phyloP scores from a whole-genome alignment of 306 rosid genomes.

The Trifolium dubium region DNA sequence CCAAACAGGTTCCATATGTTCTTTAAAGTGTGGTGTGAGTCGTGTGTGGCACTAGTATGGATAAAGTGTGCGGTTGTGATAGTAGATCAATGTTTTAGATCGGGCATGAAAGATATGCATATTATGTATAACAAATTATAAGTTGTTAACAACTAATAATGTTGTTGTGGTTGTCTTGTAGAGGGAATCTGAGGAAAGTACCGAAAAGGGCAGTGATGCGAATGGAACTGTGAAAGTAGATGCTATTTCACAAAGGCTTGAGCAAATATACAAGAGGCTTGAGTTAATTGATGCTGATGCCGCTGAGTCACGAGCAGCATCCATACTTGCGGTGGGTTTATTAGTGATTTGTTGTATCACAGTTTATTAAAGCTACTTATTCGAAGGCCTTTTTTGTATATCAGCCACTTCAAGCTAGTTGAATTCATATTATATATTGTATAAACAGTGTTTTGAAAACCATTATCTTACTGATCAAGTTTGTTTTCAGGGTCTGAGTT shows the following conservation, averaged over 20 bases:
- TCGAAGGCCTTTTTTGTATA: constrained; percentile 21
- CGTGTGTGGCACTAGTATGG: background rate
- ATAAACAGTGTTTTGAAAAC: constrained; percentile 5
- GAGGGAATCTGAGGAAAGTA: constrained; percentile 73
- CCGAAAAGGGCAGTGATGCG: constrained; percentile 47
- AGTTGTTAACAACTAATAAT: constrained; percentile 29
- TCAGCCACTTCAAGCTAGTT: constrained; percentile 14
- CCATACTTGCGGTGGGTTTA: constrained; percentile 91
- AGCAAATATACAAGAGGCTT: constrained; percentile 93
- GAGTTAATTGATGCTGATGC: constrained; percentile 89
- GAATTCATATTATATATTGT: constrained; percentile 21
- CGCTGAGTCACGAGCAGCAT: constrained; percentile 95
- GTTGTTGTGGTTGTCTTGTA: constrained; percentile 44
- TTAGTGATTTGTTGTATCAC: constrained; percentile 33
- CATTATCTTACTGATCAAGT: constrained; percentile 30
- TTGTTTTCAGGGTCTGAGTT: constrained; percentile 86
- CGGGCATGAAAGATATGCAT: constrained; percentile 1
- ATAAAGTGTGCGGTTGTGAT: background rate
- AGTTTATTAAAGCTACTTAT: constrained; percentile 20
- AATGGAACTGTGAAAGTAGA: constrained; percentile 60
- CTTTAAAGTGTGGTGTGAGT: constrained; percentile 12
- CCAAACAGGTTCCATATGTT: constrained; percentile 67
- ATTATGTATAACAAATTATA: background rate
- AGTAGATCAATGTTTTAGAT: background rate
- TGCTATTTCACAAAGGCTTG: constrained; percentile 69